A percentile compares a stretch with the other conserved stretches of the same genome.
phyloP scores from a whole-genome alignment of 2,329 filamentous ascomycete genomes.

The Exophiala calicioides region DNA sequence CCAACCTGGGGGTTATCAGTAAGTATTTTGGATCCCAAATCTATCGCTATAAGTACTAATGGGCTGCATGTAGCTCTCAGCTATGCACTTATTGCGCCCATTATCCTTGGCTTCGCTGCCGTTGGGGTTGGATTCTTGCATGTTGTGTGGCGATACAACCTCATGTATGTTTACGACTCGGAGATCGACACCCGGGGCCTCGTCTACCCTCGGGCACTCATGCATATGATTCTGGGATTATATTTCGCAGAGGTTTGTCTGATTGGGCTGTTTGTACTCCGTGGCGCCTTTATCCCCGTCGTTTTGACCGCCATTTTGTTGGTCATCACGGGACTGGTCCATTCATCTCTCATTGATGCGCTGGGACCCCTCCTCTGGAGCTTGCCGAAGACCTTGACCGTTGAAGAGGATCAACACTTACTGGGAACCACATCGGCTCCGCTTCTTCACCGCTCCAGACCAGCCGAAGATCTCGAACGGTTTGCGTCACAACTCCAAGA shows the following conservation, averaged over 20 bases:
- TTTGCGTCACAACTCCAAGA: slow-evolving; percentile 41
- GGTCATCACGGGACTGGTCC: slow-evolving; percentile 72
- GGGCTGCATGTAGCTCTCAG: slow-evolving; percentile 63
- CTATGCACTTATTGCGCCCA: slow-evolving; percentile 83
- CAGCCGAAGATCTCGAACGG: slow-evolving; percentile 37
- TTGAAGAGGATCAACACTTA: slow-evolving; percentile 20
- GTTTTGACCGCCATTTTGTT: slow-evolving; percentile 75
- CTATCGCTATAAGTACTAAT: background rate
- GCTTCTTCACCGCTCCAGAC: background rate
- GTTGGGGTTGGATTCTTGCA: slow-evolving; percentile 79
- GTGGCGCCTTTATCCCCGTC: slow-evolving; percentile 56
- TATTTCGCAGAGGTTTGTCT: slow-evolving; percentile 83
- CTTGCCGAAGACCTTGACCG: slow-evolving; percentile 60
- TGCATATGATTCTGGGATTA: slow-evolving; percentile 79
- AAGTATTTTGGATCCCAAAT: background rate
- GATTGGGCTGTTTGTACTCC: slow-evolving; percentile 73
- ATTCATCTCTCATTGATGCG: slow-evolving; percentile 57
- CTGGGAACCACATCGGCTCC: background rate
- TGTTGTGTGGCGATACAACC: slow-evolving; percentile 83
- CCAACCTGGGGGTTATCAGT: slow-evolving; percentile 76
- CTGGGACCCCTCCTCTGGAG: slow-evolving; percentile 57
- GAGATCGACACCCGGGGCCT: slow-evolving; percentile 83
- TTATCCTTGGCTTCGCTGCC: slow-evolving; percentile 79
- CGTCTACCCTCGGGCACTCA: slow-evolving; percentile 83
- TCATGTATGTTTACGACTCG: slow-evolving; percentile 82